Evolutionary conservation across 768 basidiomycete genomes (phyloP).

Genomic region (Daedaleopsis nitida): DNA sequence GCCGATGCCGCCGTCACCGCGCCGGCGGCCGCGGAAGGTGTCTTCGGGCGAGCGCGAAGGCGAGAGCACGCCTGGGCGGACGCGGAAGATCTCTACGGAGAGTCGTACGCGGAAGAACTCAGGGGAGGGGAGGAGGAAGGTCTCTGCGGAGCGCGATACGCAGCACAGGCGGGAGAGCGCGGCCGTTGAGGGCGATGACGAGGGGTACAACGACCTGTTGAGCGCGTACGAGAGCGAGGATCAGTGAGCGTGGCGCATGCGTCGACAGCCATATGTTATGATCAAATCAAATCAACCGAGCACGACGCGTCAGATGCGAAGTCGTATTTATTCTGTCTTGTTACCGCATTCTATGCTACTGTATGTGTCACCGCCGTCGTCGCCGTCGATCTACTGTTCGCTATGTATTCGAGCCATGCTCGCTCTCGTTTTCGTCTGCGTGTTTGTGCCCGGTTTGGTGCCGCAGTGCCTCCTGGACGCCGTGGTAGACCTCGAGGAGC

Average conservation of each 20-base stretch:
- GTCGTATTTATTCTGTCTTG: conserved; percentile 15
- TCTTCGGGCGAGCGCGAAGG: conserved; percentile 30
- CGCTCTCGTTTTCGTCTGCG: conserved; percentile 20
- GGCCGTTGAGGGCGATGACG: conserved; percentile 78
- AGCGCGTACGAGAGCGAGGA: conserved; percentile 85
- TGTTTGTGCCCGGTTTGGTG: too few species aligned
- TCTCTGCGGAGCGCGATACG: conserved; percentile 40
- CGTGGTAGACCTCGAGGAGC: conserved; percentile 58
- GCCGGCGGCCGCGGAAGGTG: conserved; percentile 40
- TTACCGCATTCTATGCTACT: neutral
- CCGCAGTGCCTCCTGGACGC: conserved; percentile 50
- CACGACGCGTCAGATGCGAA: neutral
- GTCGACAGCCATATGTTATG: neutral
- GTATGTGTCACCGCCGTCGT: neutral
- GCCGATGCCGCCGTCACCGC: conserved; percentile 28
- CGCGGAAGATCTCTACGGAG: conserved; percentile 33
- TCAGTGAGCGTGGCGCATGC: conserved; percentile 17
- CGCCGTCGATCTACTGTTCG: conserved; percentile 7
- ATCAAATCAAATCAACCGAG: neutral
- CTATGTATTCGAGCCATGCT: neutral
- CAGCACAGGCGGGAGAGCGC: conserved; percentile 56
- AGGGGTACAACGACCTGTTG: conserved; percentile 72
- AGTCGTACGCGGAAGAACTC: conserved; percentile 28
- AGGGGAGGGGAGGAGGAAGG: conserved; percentile 40
- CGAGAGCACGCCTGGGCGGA: conserved; percentile 40